A percentile compares a stretch with the other conserved stretches of the same genome.
These are phyloP conservation scores for Fallopia convolvulus DNA, from an alignment of 148 eudicot species.

Conservation along the genomic window DNA sequence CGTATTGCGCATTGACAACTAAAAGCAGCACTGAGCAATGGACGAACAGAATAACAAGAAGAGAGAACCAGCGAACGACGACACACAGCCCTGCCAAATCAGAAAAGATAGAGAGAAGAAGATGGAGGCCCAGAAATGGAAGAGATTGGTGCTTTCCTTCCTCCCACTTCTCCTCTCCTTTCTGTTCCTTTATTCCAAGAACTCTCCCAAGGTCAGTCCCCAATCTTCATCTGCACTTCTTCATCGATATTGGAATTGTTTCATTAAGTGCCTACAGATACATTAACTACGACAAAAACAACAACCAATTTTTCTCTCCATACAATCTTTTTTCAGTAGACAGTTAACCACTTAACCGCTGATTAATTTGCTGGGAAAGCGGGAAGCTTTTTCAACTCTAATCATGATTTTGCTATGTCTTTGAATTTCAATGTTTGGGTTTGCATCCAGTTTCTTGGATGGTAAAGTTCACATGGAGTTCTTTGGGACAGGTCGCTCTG, in stretches of 20 bases:
- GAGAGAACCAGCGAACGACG: neutral
- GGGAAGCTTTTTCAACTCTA: neutral
- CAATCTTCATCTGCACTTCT: neutral
- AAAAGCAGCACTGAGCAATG: constrained; percentile 2
- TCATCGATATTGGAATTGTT: neutral
- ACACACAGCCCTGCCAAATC: neutral
- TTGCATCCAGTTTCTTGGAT: neutral
- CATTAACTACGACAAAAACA: neutral
- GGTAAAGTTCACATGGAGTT: neutral
- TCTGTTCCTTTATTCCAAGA: constrained; percentile 32
- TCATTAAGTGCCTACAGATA: neutral
- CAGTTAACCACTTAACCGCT: too few species aligned
- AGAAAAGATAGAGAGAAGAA: constrained; percentile 18
- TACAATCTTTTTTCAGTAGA: too few species aligned
- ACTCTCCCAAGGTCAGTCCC: constrained; percentile 39
- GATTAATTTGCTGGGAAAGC: too few species aligned
- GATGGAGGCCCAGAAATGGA: constrained; percentile 47
- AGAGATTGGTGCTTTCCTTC: constrained; percentile 29
- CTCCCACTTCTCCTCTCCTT: constrained; percentile 49
- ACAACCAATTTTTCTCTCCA: neutral
- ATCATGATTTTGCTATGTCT: neutral
- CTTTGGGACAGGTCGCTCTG: neutral
- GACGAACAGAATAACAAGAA: neutral
- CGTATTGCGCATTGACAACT: neutral
- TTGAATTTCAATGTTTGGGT: neutral